Evolutionary conservation across 2,329 filamentous ascomycete species (phyloP).

Genomic region (Arachnopeziza araneosa): DNA sequence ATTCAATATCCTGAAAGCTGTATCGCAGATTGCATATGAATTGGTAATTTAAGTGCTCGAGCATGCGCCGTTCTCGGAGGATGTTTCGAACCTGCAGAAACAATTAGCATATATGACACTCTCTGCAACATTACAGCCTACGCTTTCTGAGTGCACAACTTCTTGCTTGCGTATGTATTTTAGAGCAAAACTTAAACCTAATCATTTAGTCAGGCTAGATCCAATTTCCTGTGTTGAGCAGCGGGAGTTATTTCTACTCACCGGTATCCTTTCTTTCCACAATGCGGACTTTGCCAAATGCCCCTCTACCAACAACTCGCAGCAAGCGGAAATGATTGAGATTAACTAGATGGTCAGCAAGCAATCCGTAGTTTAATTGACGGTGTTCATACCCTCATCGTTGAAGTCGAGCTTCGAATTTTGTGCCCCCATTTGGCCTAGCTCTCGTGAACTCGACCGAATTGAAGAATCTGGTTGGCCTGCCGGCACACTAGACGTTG

Average conservation of each 20-base stretch:
- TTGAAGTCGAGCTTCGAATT: neutral
- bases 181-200: slow-evolving; percentile 80
- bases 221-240: neutral
- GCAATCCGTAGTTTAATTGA: neutral
- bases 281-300: slow-evolving; percentile 97
- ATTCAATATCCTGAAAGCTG: slow-evolving; percentile 98
- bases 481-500: neutral
- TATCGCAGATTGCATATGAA: slow-evolving; percentile 98
- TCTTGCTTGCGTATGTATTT: slow-evolving; percentile 84
- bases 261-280: slow-evolving; percentile 94
- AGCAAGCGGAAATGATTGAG: slow-evolving; percentile 95
- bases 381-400: neutral
- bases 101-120: neutral
- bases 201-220: neutral
- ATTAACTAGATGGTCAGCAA: slow-evolving; percentile 57
- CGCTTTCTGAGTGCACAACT: slow-evolving; percentile 15
- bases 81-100: slow-evolving; percentile 72
- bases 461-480: neutral
- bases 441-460: neutral
- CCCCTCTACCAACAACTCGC: slow-evolving; percentile 93
- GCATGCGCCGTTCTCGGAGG: slow-evolving; percentile 93
- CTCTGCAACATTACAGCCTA: slow-evolving; percentile 91
- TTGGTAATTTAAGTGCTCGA: slow-evolving; percentile 95
- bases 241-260: neutral
- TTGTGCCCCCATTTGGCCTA: neutral